A percentile compares a stretch with the other conserved stretches of the same genome.
Conservation (phyloP, 225 moss, liverwort and hornwort species). For the Pseudoscleropodium purum region DNA sequence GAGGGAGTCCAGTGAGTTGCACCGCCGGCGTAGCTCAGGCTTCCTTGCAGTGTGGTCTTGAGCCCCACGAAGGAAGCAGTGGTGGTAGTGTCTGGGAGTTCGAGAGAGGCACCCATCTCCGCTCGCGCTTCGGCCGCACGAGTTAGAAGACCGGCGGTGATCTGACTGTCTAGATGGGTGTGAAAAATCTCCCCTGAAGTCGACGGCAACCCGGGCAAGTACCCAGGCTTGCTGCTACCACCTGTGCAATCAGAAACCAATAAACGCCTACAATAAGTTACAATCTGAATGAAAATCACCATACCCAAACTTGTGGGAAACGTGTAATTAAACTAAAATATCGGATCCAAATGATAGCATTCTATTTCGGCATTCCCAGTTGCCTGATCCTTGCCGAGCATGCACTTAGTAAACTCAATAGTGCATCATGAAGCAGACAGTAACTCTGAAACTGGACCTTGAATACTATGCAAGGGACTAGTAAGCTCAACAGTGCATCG, state of each 20-base stretch:
- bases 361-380: neutral
- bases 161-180: constrained; percentile 11
- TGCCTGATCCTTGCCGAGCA: neutral
- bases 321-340: too few species aligned
- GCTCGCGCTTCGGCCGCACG: constrained; percentile 33
- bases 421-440: neutral
- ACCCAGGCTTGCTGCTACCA: neutral
- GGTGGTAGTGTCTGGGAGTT: neutral
- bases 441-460: neutral
- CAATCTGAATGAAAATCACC: neutral
- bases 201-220: neutral
- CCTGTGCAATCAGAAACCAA: neutral
- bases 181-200: neutral
- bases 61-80: constrained; percentile 37
- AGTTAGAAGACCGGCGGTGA: constrained; percentile 23
- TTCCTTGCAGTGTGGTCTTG: constrained; percentile 43
- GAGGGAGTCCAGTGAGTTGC: constrained; percentile 34
- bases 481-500: neutral
- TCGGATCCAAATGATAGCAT: neutral
- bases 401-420: neutral
- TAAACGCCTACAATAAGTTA: neutral
- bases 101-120: constrained; percentile 8
- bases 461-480: neutral
- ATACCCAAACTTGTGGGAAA: neutral
- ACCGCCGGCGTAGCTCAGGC: constrained; percentile 32